Evolutionary conservation across 805 yeast species (phyloP).

Genomic region (Nakazawaea ernobii): DNA sequence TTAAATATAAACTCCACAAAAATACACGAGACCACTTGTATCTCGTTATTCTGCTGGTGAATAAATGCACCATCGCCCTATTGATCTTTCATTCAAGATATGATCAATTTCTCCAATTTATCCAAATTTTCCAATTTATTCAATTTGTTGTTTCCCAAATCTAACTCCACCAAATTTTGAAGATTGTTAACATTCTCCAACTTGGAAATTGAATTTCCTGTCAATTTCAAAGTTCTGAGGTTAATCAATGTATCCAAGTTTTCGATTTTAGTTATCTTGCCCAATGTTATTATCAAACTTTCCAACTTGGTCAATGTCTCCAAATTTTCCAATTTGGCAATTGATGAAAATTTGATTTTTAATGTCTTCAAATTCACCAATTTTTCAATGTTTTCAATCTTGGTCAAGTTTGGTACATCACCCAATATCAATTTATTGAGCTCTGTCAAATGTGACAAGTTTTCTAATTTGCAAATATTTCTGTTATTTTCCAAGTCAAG

Average conservation of each 20-base stretch:
- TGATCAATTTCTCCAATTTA: conserved; percentile 54
- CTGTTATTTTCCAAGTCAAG: conserved; percentile 90
- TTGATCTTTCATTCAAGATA: not conserved
- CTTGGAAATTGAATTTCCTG: conserved; percentile 72
- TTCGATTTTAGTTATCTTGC: conserved; percentile 70
- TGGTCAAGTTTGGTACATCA: conserved; percentile 28
- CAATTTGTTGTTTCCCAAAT: conserved; percentile 73
- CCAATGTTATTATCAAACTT: conserved; percentile 83
- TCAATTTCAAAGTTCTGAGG: conserved; percentile 79
- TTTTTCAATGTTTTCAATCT: conserved; percentile 56
- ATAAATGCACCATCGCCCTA: too few species aligned
- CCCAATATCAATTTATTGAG: conserved; percentile 6
- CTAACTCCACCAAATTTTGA: conserved; percentile 62
- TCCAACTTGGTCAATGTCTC: conserved; percentile 53
- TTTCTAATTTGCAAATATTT: conserved; percentile 57
- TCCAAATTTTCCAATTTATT: conserved; percentile 55
- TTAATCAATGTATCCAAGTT: conserved; percentile 68
- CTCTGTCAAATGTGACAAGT: conserved; percentile 1
- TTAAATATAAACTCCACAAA: too few species aligned
- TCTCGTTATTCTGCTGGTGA: too few species aligned
- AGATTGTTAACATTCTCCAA: conserved; percentile 76
- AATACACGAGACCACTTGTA: too few species aligned
- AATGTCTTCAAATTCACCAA: conserved; percentile 56
- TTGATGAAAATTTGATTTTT: conserved; percentile 63
- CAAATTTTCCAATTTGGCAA: conserved; percentile 60